Conservation (phyloP, 2,329 filamentous ascomycete species). For the Ophiocordyceps camponoti-floridani region DNA sequence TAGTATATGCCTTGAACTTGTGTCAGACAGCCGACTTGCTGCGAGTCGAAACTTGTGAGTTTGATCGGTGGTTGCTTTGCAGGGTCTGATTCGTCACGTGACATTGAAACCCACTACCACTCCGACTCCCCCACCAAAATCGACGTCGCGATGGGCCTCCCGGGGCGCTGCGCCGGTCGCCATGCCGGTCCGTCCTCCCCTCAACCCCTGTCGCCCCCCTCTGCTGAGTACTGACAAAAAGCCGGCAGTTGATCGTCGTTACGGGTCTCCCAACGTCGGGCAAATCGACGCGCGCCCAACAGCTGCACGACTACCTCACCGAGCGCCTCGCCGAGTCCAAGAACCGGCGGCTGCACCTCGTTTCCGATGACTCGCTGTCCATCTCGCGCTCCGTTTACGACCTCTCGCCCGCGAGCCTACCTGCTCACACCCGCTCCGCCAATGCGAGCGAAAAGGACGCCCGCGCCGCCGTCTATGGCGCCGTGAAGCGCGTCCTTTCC, state of each 20-base stretch:
- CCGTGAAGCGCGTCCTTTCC: constrained; percentile 58
- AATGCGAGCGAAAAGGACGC: constrained; percentile 69
- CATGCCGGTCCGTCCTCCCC: constrained; percentile 1
- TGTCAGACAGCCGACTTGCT: too few species aligned
- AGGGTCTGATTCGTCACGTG: too few species aligned
- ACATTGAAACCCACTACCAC: neutral
- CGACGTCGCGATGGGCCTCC: neutral
- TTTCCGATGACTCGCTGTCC: constrained; percentile 55
- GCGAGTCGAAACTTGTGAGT: too few species aligned
- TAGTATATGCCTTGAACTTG: too few species aligned
- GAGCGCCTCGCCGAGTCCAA: constrained; percentile 31
- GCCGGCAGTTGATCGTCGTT: constrained; percentile 42
- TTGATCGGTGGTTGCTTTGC: too few species aligned
- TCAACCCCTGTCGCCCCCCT: neutral
- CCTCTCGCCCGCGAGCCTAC: constrained; percentile 31
- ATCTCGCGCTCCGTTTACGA: constrained; percentile 57
- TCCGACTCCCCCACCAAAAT: neutral
- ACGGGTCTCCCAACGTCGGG: constrained; percentile 51
- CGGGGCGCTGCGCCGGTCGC: constrained; percentile 1
- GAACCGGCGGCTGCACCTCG: constrained; percentile 48
- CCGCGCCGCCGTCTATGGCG: constrained; percentile 55
- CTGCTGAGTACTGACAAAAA: neutral
- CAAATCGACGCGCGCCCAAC: constrained; percentile 46
- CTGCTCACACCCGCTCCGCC: constrained; percentile 47
- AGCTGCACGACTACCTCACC: constrained; percentile 48